Base-by-base conservation (phyloP, 2,329 filamentous ascomycete genomes). In the Penicillium sp. region DNA sequence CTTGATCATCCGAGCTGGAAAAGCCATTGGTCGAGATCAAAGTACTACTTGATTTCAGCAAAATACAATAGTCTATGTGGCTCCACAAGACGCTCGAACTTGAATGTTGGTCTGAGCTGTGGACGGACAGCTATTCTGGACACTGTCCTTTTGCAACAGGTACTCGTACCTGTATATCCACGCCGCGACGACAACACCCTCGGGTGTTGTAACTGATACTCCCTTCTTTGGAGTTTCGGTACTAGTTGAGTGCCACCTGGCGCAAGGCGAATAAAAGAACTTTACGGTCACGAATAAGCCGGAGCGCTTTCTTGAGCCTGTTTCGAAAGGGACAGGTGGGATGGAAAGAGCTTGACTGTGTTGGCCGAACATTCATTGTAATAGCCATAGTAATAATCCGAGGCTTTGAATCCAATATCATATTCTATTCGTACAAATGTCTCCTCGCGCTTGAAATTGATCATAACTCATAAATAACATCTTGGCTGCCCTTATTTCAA, bases 341-440 rank as follows among this genome's bases (percentile, higher is more conserved):
- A 86, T 96, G 90, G 91, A 88, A 86, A 87, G 84, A 81, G 91
- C 85, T 96, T 96, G 93, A 96, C 91, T 96, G 91, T 90, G 90
- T 86, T 87, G 90, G 84, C 88, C 90, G 81, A 78, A 95, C 90
- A 93, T 84, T 45, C 41, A 22, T 57, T 56, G 57, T 55, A 50
- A 19, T 39, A 39, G 35, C 22, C 33, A 33, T 19, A 26, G 7
- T 21, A 29, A 19, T 48, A 48, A 3, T 19, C 21, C 13, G 45
- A 29, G 13, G 43, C 21, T 26, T 39, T 19, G 16, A 39, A 7
- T 39, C n/a, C 35, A 39, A 39, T 39, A 39, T 39, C 35, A 39
- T 39, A n/a, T 39, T 39, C n/a, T n/a, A 39, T 39, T 39, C 35
- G 35, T 39, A 39, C 35, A 39, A n/a, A 19, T 19, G n/a, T 39